Conservation (phyloP, 1,284 basidiomycete genomes). For the Pascua guehoae region DNA sequence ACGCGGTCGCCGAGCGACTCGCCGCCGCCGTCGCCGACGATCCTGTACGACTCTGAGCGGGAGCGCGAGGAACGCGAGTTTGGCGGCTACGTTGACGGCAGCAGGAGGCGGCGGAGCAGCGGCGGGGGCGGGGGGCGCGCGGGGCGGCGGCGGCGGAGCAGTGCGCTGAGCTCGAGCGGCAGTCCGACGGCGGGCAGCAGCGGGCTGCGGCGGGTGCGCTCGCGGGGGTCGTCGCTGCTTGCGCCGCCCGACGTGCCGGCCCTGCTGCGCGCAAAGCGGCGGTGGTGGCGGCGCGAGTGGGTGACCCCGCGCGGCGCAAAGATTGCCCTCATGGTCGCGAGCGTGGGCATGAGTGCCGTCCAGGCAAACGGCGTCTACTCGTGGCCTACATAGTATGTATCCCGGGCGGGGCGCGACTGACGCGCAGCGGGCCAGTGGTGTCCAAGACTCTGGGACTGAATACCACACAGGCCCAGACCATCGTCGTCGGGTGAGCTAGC, state of each 20-base stretch:
- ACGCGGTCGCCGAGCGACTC: conserved; percentile 35
- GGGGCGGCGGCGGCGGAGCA: not conserved
- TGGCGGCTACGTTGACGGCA: not conserved
- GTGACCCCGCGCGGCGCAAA: conserved; percentile 23
- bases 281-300: conserved; percentile 23
- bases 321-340: conserved; percentile 34
- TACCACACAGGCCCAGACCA: conserved; percentile 42
- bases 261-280: conserved; percentile 28
- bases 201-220: not conserved
- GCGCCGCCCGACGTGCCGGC: conserved; percentile 29
- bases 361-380: conserved; percentile 51
- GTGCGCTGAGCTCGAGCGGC: not conserved
- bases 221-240: conserved; percentile 1
- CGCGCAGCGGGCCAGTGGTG: conserved; percentile 42
- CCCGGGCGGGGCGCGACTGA: conserved; percentile 2
- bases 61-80: not conserved
- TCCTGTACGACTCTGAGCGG: conserved; percentile 9
- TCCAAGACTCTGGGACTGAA: conserved; percentile 31
- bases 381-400: conserved; percentile 47
- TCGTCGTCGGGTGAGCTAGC: conserved; percentile 48
- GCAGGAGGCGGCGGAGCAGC: too few species aligned
- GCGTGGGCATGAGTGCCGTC: conserved; percentile 36
- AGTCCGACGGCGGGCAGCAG: too few species aligned
- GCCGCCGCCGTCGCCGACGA: conserved; percentile 3
- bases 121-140: not conserved